Conservation (phyloP, 805 yeast genomes). For the Groenewaldozyma salmanticensis region DNA sequence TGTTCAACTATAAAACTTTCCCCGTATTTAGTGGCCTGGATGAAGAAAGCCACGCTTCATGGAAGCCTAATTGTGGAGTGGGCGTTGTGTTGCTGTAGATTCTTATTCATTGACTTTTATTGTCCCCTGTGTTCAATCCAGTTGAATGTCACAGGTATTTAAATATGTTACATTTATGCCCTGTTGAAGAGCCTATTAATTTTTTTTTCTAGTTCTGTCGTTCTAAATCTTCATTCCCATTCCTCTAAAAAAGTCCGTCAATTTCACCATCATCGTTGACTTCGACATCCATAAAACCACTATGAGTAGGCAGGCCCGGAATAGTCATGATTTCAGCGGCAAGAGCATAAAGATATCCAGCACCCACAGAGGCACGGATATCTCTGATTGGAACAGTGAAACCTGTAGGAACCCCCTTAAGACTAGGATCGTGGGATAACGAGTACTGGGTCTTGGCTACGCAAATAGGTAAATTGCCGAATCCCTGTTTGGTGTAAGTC, state of each 20-base stretch:
- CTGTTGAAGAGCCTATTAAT: slow-evolving; percentile 1
- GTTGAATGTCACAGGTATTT: slow-evolving; percentile 3
- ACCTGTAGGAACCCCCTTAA: slow-evolving; percentile 93
- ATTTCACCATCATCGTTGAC: slow-evolving; percentile 84
- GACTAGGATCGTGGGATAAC: slow-evolving; percentile 81
- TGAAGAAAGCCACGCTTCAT: slow-evolving; percentile 42
- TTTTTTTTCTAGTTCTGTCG: background rate
- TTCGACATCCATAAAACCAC: slow-evolving; percentile 96
- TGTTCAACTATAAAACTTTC: slow-evolving; percentile 81
- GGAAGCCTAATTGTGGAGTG: slow-evolving; percentile 60
- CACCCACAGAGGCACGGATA: slow-evolving; percentile 90
- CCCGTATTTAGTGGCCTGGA: slow-evolving; percentile 77
- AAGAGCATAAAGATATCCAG: slow-evolving; percentile 90
- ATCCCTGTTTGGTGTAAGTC: slow-evolving; percentile 77
- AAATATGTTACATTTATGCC: slow-evolving; percentile 1
- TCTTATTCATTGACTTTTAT: background rate
- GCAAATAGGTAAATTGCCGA: slow-evolving; percentile 85
- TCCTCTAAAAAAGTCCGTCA: slow-evolving; percentile 69
- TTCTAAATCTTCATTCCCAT: background rate
- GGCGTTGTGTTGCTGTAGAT: slow-evolving; percentile 76
- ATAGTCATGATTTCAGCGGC: slow-evolving; percentile 97
- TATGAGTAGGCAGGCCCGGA: slow-evolving; percentile 93
- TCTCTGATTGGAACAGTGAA: slow-evolving; percentile 92
- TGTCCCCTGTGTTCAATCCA: slow-evolving; percentile 1
- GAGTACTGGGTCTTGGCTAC: slow-evolving; percentile 98